Evolutionary conservation across 23 red algal species (phyloP), one percentile per base, ranked within the genome.

Genomic region (Gracilaria domingensis): DNA sequence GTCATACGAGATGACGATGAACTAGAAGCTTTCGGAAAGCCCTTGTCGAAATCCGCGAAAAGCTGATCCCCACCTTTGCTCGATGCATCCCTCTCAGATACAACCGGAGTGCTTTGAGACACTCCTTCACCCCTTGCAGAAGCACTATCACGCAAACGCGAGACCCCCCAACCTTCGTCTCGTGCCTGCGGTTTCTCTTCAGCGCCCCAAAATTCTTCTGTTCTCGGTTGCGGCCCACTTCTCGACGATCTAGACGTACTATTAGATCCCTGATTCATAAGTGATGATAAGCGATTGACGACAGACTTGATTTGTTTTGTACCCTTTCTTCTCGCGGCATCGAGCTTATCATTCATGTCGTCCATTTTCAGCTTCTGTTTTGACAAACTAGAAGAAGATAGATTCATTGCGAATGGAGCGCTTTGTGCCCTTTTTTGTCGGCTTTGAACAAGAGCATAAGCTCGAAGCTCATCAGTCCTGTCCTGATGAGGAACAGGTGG

Each of bases 251-350:
- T 40, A 51, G 72, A 77, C 25, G 8, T 25, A 50, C n/a, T 29
- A 37, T n/a, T 45, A 25, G 72, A 48, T 12, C 45, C 26, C 59
- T 92, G 89, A 33, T 47, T 64, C 80, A 92, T 37, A 12, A 92
- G 26, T 42, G 77, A 62, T 0, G 77, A 83, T 60, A 92, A 55
- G 12, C 81, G 81, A 56, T 67, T 84, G 29, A 92, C 89, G 30
- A 92, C 80, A 26, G 77, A 83, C 79, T 92, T 92, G 61, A 92
- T 92, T 78, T 92, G 89, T 65, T 92, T 92, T 21, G 89, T 71
- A 20, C 89, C 89, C 56, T 84, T 92, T 76, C 62, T 83, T 28
- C 89, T 21, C 28, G 79, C 89, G 21, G 69, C 89, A 29, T 92
- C 89, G 29, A 92, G 65, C 48, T 60, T 70, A 18, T 84, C 79